Percentiles rank a stretch among this genome's conserved stretches.
These are phyloP conservation scores for Xylaria multiplex DNA, from an alignment of 2,329 filamentous ascomycete species.

Conservation along the genomic window DNA sequence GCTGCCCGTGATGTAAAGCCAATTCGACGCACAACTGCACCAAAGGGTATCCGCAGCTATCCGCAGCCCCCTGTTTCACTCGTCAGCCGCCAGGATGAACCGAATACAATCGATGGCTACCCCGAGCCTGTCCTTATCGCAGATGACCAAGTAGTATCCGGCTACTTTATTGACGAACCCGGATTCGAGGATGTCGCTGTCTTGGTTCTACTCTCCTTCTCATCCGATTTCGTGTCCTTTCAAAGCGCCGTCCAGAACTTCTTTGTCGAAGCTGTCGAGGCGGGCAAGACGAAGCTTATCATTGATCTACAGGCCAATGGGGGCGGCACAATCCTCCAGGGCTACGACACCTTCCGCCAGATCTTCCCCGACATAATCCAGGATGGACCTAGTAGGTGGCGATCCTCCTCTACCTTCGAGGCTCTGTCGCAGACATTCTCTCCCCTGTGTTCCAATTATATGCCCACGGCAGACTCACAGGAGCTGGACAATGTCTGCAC, in stretches of 20 bases:
- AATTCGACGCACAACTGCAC: conserved; percentile 9
- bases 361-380: conserved; percentile 36
- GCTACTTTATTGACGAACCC: conserved; percentile 35
- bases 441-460: conserved; percentile 31
- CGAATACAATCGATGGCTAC: conserved; percentile 30
- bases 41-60: conserved; percentile 17
- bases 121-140: conserved; percentile 33
- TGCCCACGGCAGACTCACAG: conserved; percentile 25
- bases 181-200: conserved; percentile 35
- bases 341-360: conserved; percentile 37
- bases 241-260: conserved; percentile 32
- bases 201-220: conserved; percentile 33
- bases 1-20: conserved; percentile 10
- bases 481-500: conserved; percentile 27
- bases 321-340: conserved; percentile 33
- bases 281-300: conserved; percentile 35
- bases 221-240: conserved; percentile 25
- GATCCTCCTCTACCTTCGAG: conserved; percentile 24
- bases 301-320: conserved; percentile 34
- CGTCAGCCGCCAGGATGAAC: conserved; percentile 16
- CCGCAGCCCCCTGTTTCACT: conserved; percentile 18
- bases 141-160: conserved; percentile 30
- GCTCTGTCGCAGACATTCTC: conserved; percentile 31
- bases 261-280: conserved; percentile 30
- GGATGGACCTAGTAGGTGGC: conserved; percentile 32